These are phyloP conservation scores for Ophiocordyceps camponoti-saundersi DNA, from an alignment of 2,329 filamentous ascomycete species.

Conservation along the genomic window DNA sequence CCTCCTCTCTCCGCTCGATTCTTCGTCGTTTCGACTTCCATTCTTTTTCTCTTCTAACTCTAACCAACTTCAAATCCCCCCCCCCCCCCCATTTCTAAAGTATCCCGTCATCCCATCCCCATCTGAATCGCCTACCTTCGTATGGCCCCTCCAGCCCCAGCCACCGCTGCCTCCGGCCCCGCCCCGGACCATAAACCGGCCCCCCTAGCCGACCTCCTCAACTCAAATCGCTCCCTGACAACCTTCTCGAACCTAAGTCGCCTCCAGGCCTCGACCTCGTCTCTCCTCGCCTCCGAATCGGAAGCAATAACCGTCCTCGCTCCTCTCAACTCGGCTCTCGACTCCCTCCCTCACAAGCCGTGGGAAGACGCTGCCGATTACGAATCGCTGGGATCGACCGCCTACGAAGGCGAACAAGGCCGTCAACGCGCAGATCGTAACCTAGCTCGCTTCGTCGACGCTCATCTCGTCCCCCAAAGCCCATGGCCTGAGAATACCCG, in stretches of 20 bases:
- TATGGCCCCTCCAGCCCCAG: neutral
- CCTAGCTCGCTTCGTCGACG: slow-evolving; percentile 65
- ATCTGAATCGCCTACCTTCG: too few relatives aligned
- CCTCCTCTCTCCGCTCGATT: neutral
- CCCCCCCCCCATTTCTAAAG: neutral
- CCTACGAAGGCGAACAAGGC: slow-evolving; percentile 61
- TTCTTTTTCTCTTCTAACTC: neutral
- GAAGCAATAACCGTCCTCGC: slow-evolving; percentile 74
- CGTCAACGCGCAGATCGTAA: slow-evolving; percentile 63
- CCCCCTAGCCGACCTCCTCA: slow-evolving; percentile 71
- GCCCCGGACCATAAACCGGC: slow-evolving; percentile 21
- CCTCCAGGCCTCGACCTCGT: slow-evolving; percentile 47
- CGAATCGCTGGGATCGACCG: slow-evolving; percentile 43
- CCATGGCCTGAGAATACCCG: slow-evolving; percentile 59
- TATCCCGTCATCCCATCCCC: neutral
- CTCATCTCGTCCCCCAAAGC: slow-evolving; percentile 58
- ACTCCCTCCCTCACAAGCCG: slow-evolving; percentile 63
- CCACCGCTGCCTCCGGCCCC: slow-evolving; percentile 4
- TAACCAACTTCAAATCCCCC: too few relatives aligned
- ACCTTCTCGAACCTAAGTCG: slow-evolving; percentile 72
- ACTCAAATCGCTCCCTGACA: slow-evolving; percentile 60
- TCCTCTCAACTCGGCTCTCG: slow-evolving; percentile 69
- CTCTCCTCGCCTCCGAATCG: slow-evolving; percentile 34
- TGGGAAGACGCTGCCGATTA: slow-evolving; percentile 72
- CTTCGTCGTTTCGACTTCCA: neutral